Evolutionary conservation across 108 stramenopile species (phyloP).

Genomic region (Nitzschia sp.): DNA sequence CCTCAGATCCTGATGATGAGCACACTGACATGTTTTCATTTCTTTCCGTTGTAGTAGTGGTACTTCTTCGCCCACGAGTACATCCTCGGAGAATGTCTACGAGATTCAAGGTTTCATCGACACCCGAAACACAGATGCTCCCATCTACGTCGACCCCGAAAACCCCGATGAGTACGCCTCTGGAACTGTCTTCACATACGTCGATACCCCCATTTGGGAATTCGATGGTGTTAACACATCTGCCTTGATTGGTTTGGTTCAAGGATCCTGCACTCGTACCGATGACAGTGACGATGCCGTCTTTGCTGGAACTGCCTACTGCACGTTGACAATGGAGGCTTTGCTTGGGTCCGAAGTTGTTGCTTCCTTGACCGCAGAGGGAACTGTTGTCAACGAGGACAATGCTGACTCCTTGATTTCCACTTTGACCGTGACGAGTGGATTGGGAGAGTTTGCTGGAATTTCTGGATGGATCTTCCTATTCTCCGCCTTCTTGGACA

Average conservation of each 20-base stretch:
- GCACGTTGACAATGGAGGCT: constrained; percentile 24
- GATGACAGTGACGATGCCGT: background rate
- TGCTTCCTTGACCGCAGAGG: constrained; percentile 29
- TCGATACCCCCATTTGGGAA: constrained; percentile 10
- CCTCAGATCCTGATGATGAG: too few relatives aligned
- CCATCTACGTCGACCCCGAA: constrained; percentile 11
- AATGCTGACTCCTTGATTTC: background rate
- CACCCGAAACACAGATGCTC: constrained; percentile 9
- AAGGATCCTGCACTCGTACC: constrained; percentile 33
- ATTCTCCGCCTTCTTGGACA: constrained; percentile 11
- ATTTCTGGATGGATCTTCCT: constrained; percentile 21
- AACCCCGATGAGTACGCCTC: constrained; percentile 6
- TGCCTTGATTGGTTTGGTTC: constrained; percentile 18
- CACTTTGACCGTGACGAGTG: constrained; percentile 24
- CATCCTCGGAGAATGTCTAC: background rate
- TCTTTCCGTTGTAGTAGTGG: too few relatives aligned
- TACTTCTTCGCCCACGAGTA: background rate
- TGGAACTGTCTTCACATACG: constrained; percentile 6
- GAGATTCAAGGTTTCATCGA: constrained; percentile 15
- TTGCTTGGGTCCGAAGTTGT: constrained; percentile 21
- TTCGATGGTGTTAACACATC: background rate
- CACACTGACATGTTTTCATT: background rate
- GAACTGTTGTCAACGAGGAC: constrained; percentile 15
- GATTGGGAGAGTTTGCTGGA: constrained; percentile 25
- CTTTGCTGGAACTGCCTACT: constrained; percentile 25